phyloP scores from a whole-genome alignment of 2,329 filamentous ascomycete species.

The Talaromyces sp. region DNA sequence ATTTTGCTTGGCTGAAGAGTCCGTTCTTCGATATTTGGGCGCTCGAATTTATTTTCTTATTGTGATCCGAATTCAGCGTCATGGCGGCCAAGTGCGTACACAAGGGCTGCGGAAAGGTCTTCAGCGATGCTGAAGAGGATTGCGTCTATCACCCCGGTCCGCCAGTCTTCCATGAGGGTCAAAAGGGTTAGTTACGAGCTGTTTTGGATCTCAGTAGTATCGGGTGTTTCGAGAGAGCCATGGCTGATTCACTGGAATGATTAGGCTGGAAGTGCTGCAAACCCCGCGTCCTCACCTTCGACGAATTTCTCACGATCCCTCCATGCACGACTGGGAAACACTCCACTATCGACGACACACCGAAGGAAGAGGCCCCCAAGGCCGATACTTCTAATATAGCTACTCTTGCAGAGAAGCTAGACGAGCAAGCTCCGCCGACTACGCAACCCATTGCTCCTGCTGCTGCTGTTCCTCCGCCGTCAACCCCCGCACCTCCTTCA shows the following conservation, averaged over 20 bases:
- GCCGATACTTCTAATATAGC: slow-evolving; percentile 17
- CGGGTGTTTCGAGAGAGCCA: neutral
- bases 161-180: slow-evolving; percentile 93
- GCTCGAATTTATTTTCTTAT: neutral
- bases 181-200: slow-evolving; percentile 70
- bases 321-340: slow-evolving; percentile 93
- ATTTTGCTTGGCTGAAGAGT: neutral
- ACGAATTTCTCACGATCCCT: slow-evolving; percentile 90
- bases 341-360: slow-evolving; percentile 74
- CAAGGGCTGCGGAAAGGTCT: slow-evolving; percentile 88
- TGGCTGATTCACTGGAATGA: slow-evolving; percentile 5
- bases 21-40: neutral
- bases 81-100: slow-evolving; percentile 75
- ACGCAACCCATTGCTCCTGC: slow-evolving; percentile 18
- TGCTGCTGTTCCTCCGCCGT: slow-evolving; percentile 25
- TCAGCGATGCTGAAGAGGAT: slow-evolving; percentile 72
- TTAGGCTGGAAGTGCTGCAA: slow-evolving; percentile 99
- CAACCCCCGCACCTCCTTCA: slow-evolving; percentile 30
- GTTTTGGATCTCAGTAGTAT: neutral
- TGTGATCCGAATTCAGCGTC: neutral
- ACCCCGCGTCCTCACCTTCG: slow-evolving; percentile 90
- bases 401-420: slow-evolving; percentile 10
- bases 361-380: slow-evolving; percentile 42
- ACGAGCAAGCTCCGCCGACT: slow-evolving; percentile 14
- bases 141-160: slow-evolving; percentile 92